These are phyloP conservation scores for Acrocalymma vagum DNA, from an alignment of 2,329 filamentous ascomycete species.

Conservation along the genomic window DNA sequence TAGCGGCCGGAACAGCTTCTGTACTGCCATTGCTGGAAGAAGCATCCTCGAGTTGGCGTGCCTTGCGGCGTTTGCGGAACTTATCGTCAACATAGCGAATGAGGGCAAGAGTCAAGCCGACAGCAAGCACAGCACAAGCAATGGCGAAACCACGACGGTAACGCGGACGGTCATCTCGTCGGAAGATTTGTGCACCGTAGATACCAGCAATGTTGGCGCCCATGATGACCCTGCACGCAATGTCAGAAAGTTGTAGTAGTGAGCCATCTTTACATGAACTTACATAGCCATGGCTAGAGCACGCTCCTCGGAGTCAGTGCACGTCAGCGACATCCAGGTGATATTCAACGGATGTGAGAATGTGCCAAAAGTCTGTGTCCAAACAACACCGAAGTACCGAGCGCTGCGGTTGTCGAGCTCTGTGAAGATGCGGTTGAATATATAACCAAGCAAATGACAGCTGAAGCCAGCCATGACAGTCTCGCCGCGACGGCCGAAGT, in stretches of 20 bases:
- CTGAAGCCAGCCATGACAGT: slow-evolving; percentile 61
- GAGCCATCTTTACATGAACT: slow-evolving; percentile 6
- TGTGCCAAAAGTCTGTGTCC: slow-evolving; percentile 64
- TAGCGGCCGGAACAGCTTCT: slow-evolving; percentile 1
- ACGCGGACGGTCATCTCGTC: slow-evolving; percentile 58
- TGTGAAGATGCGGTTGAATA: slow-evolving; percentile 64
- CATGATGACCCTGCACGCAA: slow-evolving; percentile 62
- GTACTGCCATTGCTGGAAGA: slow-evolving; percentile 11
- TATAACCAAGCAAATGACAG: slow-evolving; percentile 58
- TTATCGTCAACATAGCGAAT: slow-evolving; percentile 56
- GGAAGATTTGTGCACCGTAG: slow-evolving; percentile 69
- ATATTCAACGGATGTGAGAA: slow-evolving; percentile 67
- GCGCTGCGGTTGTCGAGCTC: slow-evolving; percentile 45
- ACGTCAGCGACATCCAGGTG: slow-evolving; percentile 66
- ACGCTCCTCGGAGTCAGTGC: slow-evolving; percentile 65
- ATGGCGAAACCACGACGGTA: slow-evolving; percentile 62
- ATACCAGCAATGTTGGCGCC: slow-evolving; percentile 69
- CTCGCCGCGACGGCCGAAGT: slow-evolving; percentile 59
- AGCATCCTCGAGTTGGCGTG: slow-evolving; percentile 11
- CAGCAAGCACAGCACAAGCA: slow-evolving; percentile 53
- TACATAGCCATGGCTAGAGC: slow-evolving; percentile 68
- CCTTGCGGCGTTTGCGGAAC: slow-evolving; percentile 17
- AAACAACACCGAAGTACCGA: slow-evolving; percentile 64
- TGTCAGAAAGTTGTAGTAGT: background rate
- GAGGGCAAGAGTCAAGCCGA: slow-evolving; percentile 54